Base-by-base conservation (phyloP, 345 rosid genomes). In the Hirschfeldia incana region DNA sequence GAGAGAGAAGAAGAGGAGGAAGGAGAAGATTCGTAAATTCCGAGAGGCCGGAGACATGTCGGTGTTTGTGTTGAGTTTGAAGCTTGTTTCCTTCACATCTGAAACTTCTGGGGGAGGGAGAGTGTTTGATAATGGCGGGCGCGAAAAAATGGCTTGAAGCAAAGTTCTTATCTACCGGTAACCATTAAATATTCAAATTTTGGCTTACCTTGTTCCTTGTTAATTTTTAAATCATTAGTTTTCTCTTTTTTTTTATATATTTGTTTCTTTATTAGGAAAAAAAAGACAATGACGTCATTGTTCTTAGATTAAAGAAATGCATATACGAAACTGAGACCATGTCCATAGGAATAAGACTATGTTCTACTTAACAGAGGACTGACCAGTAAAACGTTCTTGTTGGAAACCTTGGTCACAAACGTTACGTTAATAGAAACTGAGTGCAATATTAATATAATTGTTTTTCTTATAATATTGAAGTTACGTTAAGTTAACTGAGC, bases 131-230 rank as follows among this genome's bases (percentile, higher is more conserved):
- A 13, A 46, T 46, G 55, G 55, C 69, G 27, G 78, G 72, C 15
- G 68, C 55, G 42, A 67, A 13, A 39, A 44, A 44, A 44, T 21
- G 4, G 13, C 51, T 44, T 69, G 73, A 75, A 76, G 80, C 65
- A 70, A 76, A 65, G 49, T 65, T 58, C 44, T 70, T 75, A 74
- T 74, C 75, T 39, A 11, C n/a, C 3, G 51, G 1, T 60, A 8
- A 12, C 76, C 65, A 75, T 58, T 80, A 80, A 65, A 80, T 80
- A 75, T 80, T 70, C 44, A 75, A 80, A 73, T 37, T 75, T 70
- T 64, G 71, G 49, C 49, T 75, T 32, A 42, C 7, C 8, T 67
- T 3, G 4, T 17, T 0, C 7, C 8, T 67, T 3, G 4, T 17
- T 0, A 0, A 32, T 30, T 57, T 46, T 4, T 11, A 32, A 4